Evolutionary conservation across 2,329 filamentous ascomycete species (phyloP).

Genomic region (Rachicladosporium sp.): DNA sequence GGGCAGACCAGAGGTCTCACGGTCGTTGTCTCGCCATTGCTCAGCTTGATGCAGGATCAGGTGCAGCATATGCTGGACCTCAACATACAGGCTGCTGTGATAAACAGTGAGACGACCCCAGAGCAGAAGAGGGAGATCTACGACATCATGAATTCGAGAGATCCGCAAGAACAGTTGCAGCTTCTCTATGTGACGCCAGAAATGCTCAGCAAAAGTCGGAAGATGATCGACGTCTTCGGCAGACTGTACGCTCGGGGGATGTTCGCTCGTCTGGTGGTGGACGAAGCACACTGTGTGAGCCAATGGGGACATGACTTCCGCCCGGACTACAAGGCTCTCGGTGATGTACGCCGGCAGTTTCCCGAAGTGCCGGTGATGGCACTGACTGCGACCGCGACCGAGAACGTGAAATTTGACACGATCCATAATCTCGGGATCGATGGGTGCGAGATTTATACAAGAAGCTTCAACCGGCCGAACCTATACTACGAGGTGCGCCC

Average conservation of each 20-base stretch:
- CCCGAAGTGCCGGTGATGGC: constrained; percentile 82
- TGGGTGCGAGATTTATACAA: constrained; percentile 65
- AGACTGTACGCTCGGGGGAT: constrained; percentile 56
- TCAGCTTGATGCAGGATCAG: constrained; percentile 97
- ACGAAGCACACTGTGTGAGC: constrained; percentile 98
- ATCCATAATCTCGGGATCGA: constrained; percentile 81
- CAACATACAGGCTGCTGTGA: constrained; percentile 64
- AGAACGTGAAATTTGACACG: constrained; percentile 83
- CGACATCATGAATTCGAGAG: constrained; percentile 45
- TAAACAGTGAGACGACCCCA: constrained; percentile 63
- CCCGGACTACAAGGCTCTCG: constrained; percentile 84
- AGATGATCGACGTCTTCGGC: constrained; percentile 54
- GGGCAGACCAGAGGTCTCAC: constrained; percentile 80
- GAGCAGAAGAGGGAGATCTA: constrained; percentile 56
- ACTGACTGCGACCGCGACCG: constrained; percentile 85
- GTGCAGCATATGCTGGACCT: constrained; percentile 67
- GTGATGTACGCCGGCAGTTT: constrained; percentile 59
- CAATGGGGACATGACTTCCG: constrained; percentile 99
- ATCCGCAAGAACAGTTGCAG: constrained; percentile 67
- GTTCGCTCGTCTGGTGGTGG: constrained; percentile 85
- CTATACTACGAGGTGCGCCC: constrained; percentile 71
- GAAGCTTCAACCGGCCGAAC: constrained; percentile 97
- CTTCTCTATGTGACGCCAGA: constrained; percentile 93
- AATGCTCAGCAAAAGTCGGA: constrained; percentile 75
- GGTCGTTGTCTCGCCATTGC: constrained; percentile 82